Base-by-base conservation (phyloP, 169 alveolate species). In the Plasmodium malariae region DNA sequence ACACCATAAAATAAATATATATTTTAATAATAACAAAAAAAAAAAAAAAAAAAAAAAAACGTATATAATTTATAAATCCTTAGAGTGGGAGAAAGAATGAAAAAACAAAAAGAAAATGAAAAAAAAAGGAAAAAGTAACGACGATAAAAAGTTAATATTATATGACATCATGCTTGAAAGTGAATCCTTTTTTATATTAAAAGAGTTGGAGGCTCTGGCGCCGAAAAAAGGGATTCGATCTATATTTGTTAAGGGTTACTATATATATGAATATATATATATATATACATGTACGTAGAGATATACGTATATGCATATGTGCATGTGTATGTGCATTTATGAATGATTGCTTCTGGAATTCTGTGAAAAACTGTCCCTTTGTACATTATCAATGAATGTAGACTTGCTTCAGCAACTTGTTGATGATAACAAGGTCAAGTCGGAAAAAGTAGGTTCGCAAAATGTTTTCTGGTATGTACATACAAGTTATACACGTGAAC, bases 151-250 rank as follows among this genome's bases (percentile, higher is more conserved):
- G 70, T 48, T 70, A 49, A 91, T 85, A 21, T 49, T 91, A 72
- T 91, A 71, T 69, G 88, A 91, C 57, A 71, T 91, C 49, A 78
- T 91, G 94, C 34, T 74, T 26, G 87, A 91, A 49, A 73, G 87
- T 40, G 90, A 87, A 28, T 87, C 92, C 24, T 91, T 91, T 83
- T 91, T 65, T 37, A 72, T 67, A 26, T 34, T 80, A 37, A 91
- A 78, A 67, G 94, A 91, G 67, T 49, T 91, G 54, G 92, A 91
- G 32, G 26, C 78, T 12, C 60, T 91, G 11, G 93, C 88, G 4
- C 87, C 51, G 43, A 91, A 80, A 57, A 85, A 72, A 55, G 87
- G 86, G 37, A 69, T 91, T 36, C 92, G 87, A 7, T 86, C 94
- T 3, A 60, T 91, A 32, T 80, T 68, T 21, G 86, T 91, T 30